These are phyloP conservation scores for Diaporthe ilicicola DNA, from an alignment of 2,329 filamentous ascomycete species.

Conservation along the genomic window DNA sequence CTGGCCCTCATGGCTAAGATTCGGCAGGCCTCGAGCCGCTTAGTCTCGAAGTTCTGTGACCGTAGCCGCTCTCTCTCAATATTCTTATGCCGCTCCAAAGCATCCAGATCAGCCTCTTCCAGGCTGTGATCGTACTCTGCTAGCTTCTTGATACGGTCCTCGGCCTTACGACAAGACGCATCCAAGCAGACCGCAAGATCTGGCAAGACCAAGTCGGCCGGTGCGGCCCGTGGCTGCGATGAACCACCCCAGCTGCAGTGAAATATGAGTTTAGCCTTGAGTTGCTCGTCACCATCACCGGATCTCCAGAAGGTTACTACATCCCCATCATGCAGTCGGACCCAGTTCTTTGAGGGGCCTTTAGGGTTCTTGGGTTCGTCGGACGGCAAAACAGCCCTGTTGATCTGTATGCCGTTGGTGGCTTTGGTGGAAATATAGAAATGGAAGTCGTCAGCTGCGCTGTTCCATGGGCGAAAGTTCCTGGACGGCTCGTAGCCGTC, in stretches of 20 bases:
- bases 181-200: slow-evolving; percentile 57
- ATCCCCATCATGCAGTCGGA: slow-evolving; percentile 80
- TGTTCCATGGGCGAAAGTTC: slow-evolving; percentile 61
- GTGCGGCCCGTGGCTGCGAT: slow-evolving; percentile 46
- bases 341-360: slow-evolving; percentile 67
- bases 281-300: slow-evolving; percentile 44
- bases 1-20: slow-evolving; percentile 43
- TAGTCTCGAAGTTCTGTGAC: slow-evolving; percentile 59
- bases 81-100: slow-evolving; percentile 49
- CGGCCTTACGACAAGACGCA: slow-evolving; percentile 53
- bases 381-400: slow-evolving; percentile 71
- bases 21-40: slow-evolving; percentile 54
- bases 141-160: slow-evolving; percentile 52
- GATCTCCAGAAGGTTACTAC: slow-evolving; percentile 75
- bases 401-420: slow-evolving; percentile 78
- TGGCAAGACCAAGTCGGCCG: slow-evolving; percentile 48
- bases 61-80: slow-evolving; percentile 58
- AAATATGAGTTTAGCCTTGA: slow-evolving; percentile 58
- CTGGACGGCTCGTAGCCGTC: slow-evolving; percentile 69
- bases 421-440: slow-evolving; percentile 85
- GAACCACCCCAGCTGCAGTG: slow-evolving; percentile 67
- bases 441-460: slow-evolving; percentile 64
- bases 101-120: slow-evolving; percentile 55
- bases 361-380: slow-evolving; percentile 62
- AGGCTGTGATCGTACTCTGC: slow-evolving; percentile 51